Evolutionary conservation across 2,329 filamentous ascomycete species (phyloP), one percentile per base, ranked within the genome.

Genomic region (Fusarium sp.): DNA sequence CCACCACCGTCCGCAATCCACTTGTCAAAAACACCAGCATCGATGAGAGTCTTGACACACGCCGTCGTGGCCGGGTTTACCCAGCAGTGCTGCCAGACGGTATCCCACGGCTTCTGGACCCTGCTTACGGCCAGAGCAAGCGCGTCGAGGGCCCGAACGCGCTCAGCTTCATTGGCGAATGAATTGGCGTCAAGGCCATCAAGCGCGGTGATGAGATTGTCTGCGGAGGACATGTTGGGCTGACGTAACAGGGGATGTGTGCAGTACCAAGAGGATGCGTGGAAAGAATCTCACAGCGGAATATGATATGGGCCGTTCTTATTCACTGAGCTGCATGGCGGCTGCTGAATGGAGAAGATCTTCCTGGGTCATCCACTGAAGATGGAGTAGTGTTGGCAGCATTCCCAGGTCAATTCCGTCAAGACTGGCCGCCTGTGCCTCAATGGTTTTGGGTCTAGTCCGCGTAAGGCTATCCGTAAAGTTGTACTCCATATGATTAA

Each of bases 81-180:
- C 75, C 79, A 78, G 30, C 72, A 75, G 25, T 81, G 78, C 19
- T 79, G 76, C 76, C 78, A 80, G 4, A 76, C 76, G 10, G 77
- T 75, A 49, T 81, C 78, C 77, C 78, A 81, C 0, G 78, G 79
- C 23, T 74, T 76, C 57, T 79, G 77, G 2, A 78, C 72, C 43
- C 63, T 74, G n/a, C 74, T 57, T 0, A 78, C 65, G 2, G 76
- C 68, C n/a, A 73, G 54, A 32, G 74, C 67, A 13, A 79, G 70
- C 1, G 75, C 78, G 61, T 79, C 75, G 10, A 76, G 69, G 1
- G 72, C 75, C 19, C 73, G 74, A 30, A 75, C 62, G 11, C 79
- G 72, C 55, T 81, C 78, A 2, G 71, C 67, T 32, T 79, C 77
- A 37, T 62, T 75, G n/a, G 71, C 35, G 60, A 81, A 79, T 14